Evolutionary conservation across 106 monocot genomes (phyloP), one percentile per base, ranked within the genome.

Genomic region (Dendrobium chrysotoxum): DNA sequence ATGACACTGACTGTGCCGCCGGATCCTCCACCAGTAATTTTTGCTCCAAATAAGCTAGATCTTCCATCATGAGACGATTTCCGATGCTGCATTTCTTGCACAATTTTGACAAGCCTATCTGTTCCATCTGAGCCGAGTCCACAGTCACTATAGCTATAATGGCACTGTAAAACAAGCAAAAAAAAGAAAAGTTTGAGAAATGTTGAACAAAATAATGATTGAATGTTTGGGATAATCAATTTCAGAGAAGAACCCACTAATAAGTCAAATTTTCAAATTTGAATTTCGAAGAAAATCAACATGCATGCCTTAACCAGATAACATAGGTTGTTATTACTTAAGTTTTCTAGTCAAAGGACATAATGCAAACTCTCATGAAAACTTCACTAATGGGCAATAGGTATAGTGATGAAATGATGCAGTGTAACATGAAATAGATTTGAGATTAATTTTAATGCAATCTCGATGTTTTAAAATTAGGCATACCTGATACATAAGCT

Each of bases 401-500:
- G 50, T 50, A 13, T 16, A 13, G 3, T 2, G 50, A 50, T 50
- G 50, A 50, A 13, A 50, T 50, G 11, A 15, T 13, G 50, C 50
- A 50, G 11, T 50, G 13, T 13, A 50, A 50, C 11, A 50, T 65
- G 64, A 65, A 65, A 65, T 65, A 6, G 64, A 65, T 65, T 9
- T 23, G 61, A 23, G 61, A 25, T 61, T 57, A 61, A 21, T n/a
- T 4, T n/a, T 61, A 8, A 61, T 61, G 20, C 21, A 23, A 61
- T 61, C 61, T 61, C 4, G 21, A 21, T 7, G 20, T 40, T 18
- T 9, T 39, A 5, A 39, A 73, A 28, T 21, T 40, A 73, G 18
- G 70, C 41, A 68, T 82, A 93, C 93, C 92, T 96, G 96, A 80
- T 96, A 96, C 96, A 92, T 93, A 64, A 96, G 93, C 84, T 93